These are phyloP conservation scores for Aspergillus piperis DNA, from an alignment of 2,329 filamentous ascomycete genomes.

Conservation along the genomic window DNA sequence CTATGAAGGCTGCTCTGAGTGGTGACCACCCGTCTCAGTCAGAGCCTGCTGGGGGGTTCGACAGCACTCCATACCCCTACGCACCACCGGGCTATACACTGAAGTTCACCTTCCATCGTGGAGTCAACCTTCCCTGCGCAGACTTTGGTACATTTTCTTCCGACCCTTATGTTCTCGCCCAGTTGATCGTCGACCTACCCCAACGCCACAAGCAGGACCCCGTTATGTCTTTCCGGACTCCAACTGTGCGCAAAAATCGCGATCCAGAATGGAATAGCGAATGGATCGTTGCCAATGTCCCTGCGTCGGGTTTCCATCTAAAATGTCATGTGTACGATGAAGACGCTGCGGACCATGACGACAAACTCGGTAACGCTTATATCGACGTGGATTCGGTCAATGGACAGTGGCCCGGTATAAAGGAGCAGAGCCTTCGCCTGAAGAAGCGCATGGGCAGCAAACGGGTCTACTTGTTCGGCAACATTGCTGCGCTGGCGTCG, in stretches of 20 bases:
- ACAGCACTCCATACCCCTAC: constrained; percentile 73
- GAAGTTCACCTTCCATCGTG: constrained; percentile 80
- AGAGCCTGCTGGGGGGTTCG: constrained; percentile 73
- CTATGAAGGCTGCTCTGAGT: constrained; percentile 23
- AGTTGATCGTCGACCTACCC: constrained; percentile 69
- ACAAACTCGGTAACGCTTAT: constrained; percentile 83
- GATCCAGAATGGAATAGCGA: constrained; percentile 80
- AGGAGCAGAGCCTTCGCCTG: constrained; percentile 65
- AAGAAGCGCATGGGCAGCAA: constrained; percentile 83
- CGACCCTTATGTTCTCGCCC: constrained; percentile 79
- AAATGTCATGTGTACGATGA: constrained; percentile 91
- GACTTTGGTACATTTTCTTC: constrained; percentile 77
- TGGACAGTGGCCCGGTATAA: constrained; percentile 69
- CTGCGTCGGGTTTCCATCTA: constrained; percentile 74
- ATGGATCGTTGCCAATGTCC: constrained; percentile 88
- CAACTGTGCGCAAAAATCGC: constrained; percentile 69
- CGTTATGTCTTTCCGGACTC: constrained; percentile 70
- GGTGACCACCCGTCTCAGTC: constrained; percentile 12
- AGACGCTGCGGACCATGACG: constrained; percentile 81
- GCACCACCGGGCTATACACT: constrained; percentile 79
- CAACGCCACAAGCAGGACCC: constrained; percentile 86
- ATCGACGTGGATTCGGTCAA: constrained; percentile 62
- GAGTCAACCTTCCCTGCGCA: constrained; percentile 76
- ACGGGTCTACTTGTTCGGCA: constrained; percentile 75
- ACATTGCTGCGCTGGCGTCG: constrained; percentile 64